Percentiles rank a stretch among this genome's conserved stretches.
These are phyloP conservation scores for Fusarium sp. DNA, from an alignment of 2,329 filamentous ascomycete species.

Conservation along the genomic window DNA sequence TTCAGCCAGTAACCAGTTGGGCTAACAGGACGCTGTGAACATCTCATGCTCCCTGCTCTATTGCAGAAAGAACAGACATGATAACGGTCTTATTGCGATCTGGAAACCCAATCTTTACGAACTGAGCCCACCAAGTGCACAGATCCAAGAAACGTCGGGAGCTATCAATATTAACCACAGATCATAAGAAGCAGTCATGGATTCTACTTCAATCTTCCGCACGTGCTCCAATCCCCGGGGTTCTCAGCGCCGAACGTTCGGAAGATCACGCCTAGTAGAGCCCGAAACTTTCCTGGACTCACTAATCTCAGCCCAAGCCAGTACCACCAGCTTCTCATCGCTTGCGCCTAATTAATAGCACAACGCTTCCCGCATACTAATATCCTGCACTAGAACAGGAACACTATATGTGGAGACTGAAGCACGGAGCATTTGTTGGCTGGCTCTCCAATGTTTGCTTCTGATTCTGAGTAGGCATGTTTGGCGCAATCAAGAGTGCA, in stretches of 20 bases:
- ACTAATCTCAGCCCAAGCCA: constrained; percentile 14
- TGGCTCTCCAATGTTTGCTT: constrained; percentile 25
- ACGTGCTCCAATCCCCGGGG: constrained; percentile 12
- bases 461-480: constrained; percentile 31
- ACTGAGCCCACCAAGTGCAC: constrained; percentile 17
- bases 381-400: not conserved
- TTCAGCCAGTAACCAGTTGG: not conserved
- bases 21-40: constrained; percentile 30
- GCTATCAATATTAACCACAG: not conserved
- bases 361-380: not conserved
- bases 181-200: not conserved
- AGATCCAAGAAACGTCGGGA: constrained; percentile 9
- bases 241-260: constrained; percentile 21
- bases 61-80: constrained; percentile 1
- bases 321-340: constrained; percentile 29
- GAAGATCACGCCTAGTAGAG: constrained; percentile 11
- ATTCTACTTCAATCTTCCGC: constrained; percentile 1
- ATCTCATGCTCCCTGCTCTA: constrained; percentile 32
- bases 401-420: constrained; percentile 15
- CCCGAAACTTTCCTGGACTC: constrained; percentile 9
- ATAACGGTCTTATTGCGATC: constrained; percentile 2
- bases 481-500: not conserved
- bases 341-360: not conserved
- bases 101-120: constrained; percentile 5
- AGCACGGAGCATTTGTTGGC: constrained; percentile 33